Base-by-base conservation (phyloP, 2,329 filamentous ascomycete genomes). In the Penicillium sp. region DNA sequence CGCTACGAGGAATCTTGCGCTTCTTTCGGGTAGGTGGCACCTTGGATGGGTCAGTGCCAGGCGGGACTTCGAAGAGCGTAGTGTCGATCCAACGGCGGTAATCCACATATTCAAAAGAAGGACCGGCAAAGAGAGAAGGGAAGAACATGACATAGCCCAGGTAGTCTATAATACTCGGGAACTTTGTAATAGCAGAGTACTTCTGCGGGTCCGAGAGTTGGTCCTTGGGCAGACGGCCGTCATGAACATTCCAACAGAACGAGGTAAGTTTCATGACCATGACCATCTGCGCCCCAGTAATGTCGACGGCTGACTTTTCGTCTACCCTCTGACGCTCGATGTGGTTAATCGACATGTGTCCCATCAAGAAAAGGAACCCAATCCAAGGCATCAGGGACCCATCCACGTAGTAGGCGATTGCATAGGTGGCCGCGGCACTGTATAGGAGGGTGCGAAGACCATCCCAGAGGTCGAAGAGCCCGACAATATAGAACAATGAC, bases 311-410 rank as follows among this genome's bases (percentile, higher is more conserved):
- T 79, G 76, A 0, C 87, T 80, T 53, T 3, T 81, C 77, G 59
- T 85, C 77, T 34, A 78, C 73, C 34, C 83, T 79, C 69, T 95
- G 88, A 34, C 94, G 86, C 51, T 81, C 75, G 54, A 98, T 84
- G 68, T 98, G 93, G 67, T 82, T 95, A 61, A 91, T 68, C 40
- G 90, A 91, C 85, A 97, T 87, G 71, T 98, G 91, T 48, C 84
- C 84, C 91, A 98, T 97, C 50, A 95, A 75, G 64, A 95, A 96
- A 43, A 88, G 76, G 69, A 98, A 98, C 52, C 83, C 89, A 43
- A 96, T 77, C 93, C 93, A 98, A 73, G 93, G 93, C 93, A 98
- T 98, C 66, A 91, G 87, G 0, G 88, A 88, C 19, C 88, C 90
- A 57, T 88, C 80, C 39, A 97, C 75, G 66, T 83, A 90, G 58